Base-by-base conservation (phyloP, 139 green algal species). In the Prasinococcaceae sp. region DNA sequence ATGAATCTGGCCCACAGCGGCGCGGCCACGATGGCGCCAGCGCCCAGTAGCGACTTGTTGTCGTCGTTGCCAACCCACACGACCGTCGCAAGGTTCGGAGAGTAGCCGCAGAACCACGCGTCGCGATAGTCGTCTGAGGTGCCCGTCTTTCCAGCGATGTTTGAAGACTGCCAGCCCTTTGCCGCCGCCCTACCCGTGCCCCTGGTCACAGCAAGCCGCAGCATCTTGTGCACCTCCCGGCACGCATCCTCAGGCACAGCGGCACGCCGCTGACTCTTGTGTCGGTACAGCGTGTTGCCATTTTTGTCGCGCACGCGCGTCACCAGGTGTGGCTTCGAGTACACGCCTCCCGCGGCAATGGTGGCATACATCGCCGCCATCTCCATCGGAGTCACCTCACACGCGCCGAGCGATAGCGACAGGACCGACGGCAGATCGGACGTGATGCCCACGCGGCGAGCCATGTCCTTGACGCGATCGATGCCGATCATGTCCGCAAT, bases 21-120 rank as follows among this genome's bases (percentile, higher is more conserved):
- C 22, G 57, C 49, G 25, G 57, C 57, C 16, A 61, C 28, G 33
- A 16, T 61, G 3, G 48, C 27, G 4, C 49, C 58, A 23, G 4
- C 40, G 12, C 57, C 32, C n/a, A 33, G 47, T n/a, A 60, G 30
- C 20, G 10, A 33, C 3, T 8, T 44, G 19, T 50, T 56, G 5
- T 58, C 46, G 17, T 55, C 32, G 10, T 17, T 4, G 6, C 46
- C 59, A 36, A 61, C 41, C 69, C 66, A 72, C 32, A 70, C 67
- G 20, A 72, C 70, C 32, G 39, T 49, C n/a, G 64, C 42, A 6
- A 79, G 29, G 20, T 65, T 50, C 5, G 63, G 64, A 3, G 69
- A 70, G 70, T 78, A 79, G 14, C 71, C 71, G 8, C 57, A 63
- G 39, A 79, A 78, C 71, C 71, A 79, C 24, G 53, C 63, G 55